phyloP scores from a whole-genome alignment of 2,329 filamentous ascomycete genomes.

The Ophiostoma sp. region DNA sequence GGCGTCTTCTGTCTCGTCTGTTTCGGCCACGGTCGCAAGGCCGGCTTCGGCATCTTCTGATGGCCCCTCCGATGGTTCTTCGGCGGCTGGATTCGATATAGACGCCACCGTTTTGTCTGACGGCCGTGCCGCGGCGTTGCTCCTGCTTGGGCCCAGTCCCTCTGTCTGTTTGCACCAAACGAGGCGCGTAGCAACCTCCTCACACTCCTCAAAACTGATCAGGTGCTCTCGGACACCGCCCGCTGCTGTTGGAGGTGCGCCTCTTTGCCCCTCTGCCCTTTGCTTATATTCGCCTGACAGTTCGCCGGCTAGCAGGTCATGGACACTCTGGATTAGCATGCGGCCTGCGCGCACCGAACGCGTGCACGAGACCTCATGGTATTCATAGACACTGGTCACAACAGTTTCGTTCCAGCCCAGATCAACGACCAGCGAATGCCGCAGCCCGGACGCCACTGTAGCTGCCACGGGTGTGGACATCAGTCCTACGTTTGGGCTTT shows the following conservation, averaged over 20 bases:
- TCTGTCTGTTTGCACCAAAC: slow-evolving; percentile 63
- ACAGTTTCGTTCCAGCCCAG: slow-evolving; percentile 89
- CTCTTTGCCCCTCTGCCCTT: slow-evolving; percentile 16
- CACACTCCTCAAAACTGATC: slow-evolving; percentile 70
- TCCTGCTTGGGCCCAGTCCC: slow-evolving; percentile 20
- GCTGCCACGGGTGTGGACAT: slow-evolving; percentile 71
- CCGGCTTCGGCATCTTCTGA: slow-evolving; percentile 30
- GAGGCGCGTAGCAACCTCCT: slow-evolving; percentile 69
- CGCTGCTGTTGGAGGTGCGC: slow-evolving; percentile 20
- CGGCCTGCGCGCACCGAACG: slow-evolving; percentile 72
- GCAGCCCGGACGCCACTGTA: slow-evolving; percentile 71
- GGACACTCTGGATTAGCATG: slow-evolving; percentile 63
- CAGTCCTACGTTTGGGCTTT: slow-evolving; percentile 73
- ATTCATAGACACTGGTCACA: slow-evolving; percentile 84
- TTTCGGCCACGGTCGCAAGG: slow-evolving; percentile 51
- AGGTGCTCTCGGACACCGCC: slow-evolving; percentile 26
- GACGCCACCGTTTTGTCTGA: background rate
- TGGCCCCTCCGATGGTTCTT: background rate
- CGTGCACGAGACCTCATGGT: slow-evolving; percentile 67
- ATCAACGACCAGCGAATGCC: slow-evolving; percentile 82
- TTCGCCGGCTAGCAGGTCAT: slow-evolving; percentile 51
- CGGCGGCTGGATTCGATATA: background rate
- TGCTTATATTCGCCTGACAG: slow-evolving; percentile 27
- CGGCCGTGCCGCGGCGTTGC: slow-evolving; percentile 23
- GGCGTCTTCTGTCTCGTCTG: slow-evolving; percentile 43